A percentile compares a stretch with the other conserved stretches of the same genome.
These are phyloP conservation scores for Curvularia verruculosa DNA, from an alignment of 2,329 filamentous ascomycete species.

Conservation along the genomic window DNA sequence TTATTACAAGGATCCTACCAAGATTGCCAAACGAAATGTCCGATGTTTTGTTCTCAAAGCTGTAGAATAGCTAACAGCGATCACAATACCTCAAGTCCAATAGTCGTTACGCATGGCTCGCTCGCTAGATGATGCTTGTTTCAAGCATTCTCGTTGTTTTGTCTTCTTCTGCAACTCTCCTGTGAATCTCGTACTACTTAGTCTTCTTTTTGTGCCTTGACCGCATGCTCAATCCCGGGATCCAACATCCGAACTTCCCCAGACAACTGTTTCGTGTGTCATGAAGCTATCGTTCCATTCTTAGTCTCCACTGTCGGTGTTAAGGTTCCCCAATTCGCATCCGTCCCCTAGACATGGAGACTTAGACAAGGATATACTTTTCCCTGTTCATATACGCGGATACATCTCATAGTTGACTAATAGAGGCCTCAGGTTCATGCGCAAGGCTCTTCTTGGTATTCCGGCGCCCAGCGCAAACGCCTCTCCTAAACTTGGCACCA, in stretches of 20 bases:
- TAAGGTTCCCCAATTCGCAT: not conserved
- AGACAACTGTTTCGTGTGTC: not conserved
- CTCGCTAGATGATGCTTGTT: not conserved
- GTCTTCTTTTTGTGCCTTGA: not conserved
- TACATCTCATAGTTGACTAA: not conserved
- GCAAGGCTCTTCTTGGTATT: not conserved
- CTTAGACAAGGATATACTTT: not conserved
- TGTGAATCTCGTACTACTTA: not conserved
- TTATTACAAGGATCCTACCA: not conserved
- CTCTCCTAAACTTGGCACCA: not conserved
- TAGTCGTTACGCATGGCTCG: not conserved
- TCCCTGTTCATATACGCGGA: not conserved
- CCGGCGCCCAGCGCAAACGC: not conserved
- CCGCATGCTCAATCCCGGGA: not conserved
- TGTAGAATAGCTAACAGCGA: not conserved
- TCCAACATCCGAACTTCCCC: not conserved
- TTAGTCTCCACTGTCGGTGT: constrained; percentile 4
- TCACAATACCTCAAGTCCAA: not conserved
- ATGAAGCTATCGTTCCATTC: not conserved
- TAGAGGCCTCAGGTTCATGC: constrained; percentile 1
- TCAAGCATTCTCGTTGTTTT: not conserved
- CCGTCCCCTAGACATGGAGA: not conserved
- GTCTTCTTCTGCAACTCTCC: not conserved
- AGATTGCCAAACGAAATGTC: not conserved
- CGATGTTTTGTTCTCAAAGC: not conserved